Evolutionary conservation across 2,329 filamentous ascomycete genomes (phyloP), one percentile per base, ranked within the genome.

Genomic region (Hypoxylon rubiginosum): DNA sequence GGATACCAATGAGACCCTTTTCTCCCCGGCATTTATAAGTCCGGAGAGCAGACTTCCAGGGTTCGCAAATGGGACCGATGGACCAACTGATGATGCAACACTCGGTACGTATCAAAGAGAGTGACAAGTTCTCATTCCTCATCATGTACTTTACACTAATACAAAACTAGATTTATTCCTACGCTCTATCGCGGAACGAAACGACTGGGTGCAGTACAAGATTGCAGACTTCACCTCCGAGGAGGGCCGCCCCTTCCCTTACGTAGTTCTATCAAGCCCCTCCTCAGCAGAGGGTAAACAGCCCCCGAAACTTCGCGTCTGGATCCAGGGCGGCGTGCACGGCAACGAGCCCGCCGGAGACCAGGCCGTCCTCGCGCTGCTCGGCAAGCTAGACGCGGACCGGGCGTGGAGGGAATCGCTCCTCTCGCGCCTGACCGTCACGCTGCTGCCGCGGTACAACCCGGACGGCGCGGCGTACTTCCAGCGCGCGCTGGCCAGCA

Each of bases 151-250:
- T 8, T 6, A 4, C 30, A 36, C 36, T 28, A 7, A 54, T 41
- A 28, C 49, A 6, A 1, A 36, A 6, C 1, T 17, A 78, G 75
- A 77, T 41, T 53, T 62, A 9, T 78, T 75, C 48, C 58, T 77
- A 7, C 71, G 62, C 21, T 70, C 62, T 2, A 72, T 78, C 15
- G 69, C 75, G n/a, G 54, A 58, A n/a, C 66, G 59, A 21, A 76
- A 76, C 28, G 63, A 72, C 21, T 77, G 75, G 74, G 64, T 74
- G 39, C 64, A 65, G 28, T 77, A 77, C 50, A 69, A 74, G 28
- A 41, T 69, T 7, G 71, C 72, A 5, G 63, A 69, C 17, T 77
- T 75, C 67, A 72, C 71, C n/a, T 76, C 75, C 3, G 75, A 78
- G 49, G 73, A 75, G 58, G 73, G 71, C 11, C 73, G 73, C 30